phyloP scores from a whole-genome alignment of 345 rosid species.

The Linum lewisii region DNA sequence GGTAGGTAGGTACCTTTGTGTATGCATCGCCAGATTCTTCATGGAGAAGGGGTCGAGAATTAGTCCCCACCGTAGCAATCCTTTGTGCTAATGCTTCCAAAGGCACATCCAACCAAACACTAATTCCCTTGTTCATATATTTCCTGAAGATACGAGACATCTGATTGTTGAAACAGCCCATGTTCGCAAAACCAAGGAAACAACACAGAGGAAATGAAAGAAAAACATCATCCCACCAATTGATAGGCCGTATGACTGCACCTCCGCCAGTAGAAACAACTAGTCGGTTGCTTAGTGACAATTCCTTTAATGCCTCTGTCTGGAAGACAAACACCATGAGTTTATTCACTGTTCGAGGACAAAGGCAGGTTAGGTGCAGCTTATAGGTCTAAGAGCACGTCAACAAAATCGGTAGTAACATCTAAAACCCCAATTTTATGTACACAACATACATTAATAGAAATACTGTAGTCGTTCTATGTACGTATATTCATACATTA shows the following conservation, averaged over 20 bases:
- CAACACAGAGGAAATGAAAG: background rate
- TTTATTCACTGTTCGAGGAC: background rate
- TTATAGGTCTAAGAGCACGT: background rate
- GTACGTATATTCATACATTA: slow-evolving; percentile 12
- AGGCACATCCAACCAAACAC: slow-evolving; percentile 95
- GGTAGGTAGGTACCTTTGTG: slow-evolving; percentile 56
- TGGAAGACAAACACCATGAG: slow-evolving; percentile 21
- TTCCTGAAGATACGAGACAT: slow-evolving; percentile 35
- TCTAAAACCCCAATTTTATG: background rate
- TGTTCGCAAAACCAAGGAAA: background rate
- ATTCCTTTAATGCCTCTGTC: slow-evolving; percentile 56
- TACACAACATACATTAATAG: background rate
- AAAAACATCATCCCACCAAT: slow-evolving; percentile 42
- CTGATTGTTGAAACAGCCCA: background rate
- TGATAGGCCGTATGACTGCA: slow-evolving; percentile 62
- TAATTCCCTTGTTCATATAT: slow-evolving; percentile 72
- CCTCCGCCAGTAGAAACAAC: slow-evolving; percentile 99
- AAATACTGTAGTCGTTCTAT: background rate
- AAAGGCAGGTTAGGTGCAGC: background rate
- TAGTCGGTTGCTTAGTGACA: slow-evolving; percentile 47
- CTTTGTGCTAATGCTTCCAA: slow-evolving; percentile 83
- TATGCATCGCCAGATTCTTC: slow-evolving; percentile 72
- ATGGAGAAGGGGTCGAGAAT: slow-evolving; percentile 77
- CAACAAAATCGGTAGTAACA: background rate
- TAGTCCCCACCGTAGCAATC: slow-evolving; percentile 88